Conservation (phyloP, 1,284 basidiomycete genomes). For the Ustilago bromivora region DNA sequence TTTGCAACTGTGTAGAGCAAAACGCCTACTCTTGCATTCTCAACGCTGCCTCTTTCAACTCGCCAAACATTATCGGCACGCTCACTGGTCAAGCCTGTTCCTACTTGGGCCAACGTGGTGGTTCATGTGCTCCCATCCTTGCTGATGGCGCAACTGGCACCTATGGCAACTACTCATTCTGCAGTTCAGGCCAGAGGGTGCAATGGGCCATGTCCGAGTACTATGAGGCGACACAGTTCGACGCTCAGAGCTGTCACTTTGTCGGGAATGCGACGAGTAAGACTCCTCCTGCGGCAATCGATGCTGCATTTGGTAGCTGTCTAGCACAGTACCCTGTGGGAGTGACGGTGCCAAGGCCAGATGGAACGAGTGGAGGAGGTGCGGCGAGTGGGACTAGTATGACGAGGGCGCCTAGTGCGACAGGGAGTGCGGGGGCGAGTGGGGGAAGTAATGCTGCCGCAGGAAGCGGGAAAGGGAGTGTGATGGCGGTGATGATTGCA, state of each 20-base stretch:
- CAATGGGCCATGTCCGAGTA: constrained; percentile 82
- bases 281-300: constrained; percentile 73
- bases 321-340: constrained; percentile 75
- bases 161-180: constrained; percentile 81
- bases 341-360: constrained; percentile 12
- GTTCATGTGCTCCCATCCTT: constrained; percentile 77
- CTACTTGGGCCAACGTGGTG: constrained; percentile 74
- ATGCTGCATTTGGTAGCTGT: constrained; percentile 78
- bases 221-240: constrained; percentile 77
- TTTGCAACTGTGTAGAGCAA: constrained; percentile 81
- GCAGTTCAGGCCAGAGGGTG: constrained; percentile 76
- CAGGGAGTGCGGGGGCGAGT: not conserved
- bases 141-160: constrained; percentile 79
- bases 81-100: constrained; percentile 80
- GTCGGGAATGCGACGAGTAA: constrained; percentile 85
- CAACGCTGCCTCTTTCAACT: constrained; percentile 76
- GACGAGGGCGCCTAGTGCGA: not conserved
- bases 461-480: not conserved
- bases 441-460: not conserved
- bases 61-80: constrained; percentile 77
- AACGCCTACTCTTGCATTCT: constrained; percentile 79
- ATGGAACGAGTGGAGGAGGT: not conserved
- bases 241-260: constrained; percentile 78
- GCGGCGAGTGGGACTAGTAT: not conserved
- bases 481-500: not conserved